Evolutionary conservation across 1,284 basidiomycete genomes (phyloP).

Genomic region (Pholiota adiposa): DNA sequence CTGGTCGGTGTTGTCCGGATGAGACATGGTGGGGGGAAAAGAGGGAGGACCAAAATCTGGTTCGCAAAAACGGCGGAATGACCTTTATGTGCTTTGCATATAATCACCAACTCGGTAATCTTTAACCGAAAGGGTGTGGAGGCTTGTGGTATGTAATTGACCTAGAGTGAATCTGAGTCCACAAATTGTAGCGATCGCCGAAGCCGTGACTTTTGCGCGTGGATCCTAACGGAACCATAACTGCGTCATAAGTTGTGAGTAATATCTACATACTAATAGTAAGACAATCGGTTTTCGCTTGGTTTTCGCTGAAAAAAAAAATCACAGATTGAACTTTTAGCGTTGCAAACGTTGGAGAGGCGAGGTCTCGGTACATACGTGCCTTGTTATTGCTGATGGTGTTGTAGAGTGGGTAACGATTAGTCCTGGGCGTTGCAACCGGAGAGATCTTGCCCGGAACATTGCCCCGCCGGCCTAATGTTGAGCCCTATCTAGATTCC

Average conservation of each 20-base stretch:
- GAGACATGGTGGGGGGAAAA: conserved; percentile 12
- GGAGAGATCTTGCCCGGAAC: neutral
- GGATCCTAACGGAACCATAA: neutral
- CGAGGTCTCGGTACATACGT: neutral
- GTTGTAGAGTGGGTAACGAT: neutral
- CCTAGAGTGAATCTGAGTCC: no score
- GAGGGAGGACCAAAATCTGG: neutral
- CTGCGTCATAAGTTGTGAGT: conserved; percentile 5
- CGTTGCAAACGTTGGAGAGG: neutral
- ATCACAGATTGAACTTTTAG: neutral
- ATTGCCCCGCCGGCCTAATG: neutral
- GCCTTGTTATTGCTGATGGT: neutral
- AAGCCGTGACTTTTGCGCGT: neutral
- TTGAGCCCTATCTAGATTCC: neutral
- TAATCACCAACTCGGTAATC: neutral
- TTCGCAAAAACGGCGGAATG: neutral
- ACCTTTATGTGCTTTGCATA: conserved; percentile 1
- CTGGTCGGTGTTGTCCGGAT: conserved; percentile 6
- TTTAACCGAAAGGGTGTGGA: neutral
- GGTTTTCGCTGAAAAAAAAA: neutral
- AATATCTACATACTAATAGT: neutral
- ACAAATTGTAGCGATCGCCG: conserved; percentile 3
- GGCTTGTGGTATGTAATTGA: neutral
- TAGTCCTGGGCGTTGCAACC: neutral
- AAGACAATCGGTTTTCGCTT: neutral